Conservation (phyloP, 139 green algal genomes). For the Tetradesmus lagerheimii region DNA sequence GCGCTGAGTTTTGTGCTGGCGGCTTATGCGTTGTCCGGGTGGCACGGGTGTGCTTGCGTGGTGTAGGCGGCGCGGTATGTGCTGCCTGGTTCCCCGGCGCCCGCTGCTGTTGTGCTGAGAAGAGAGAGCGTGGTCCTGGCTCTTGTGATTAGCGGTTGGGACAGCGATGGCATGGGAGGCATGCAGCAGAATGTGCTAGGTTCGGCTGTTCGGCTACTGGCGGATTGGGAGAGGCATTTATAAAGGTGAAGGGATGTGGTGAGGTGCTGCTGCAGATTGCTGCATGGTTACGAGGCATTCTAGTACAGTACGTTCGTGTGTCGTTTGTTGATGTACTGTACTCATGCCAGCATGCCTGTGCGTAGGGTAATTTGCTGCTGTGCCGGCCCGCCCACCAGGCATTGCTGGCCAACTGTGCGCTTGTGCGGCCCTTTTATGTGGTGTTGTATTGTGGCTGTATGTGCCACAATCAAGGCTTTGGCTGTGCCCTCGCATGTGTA, state of each 20-base stretch:
- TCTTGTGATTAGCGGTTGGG: not conserved
- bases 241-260: not conserved
- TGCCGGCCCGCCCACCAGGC: too few species aligned
- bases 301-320: too few species aligned
- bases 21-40: not conserved
- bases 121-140: not conserved
- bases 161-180: not conserved
- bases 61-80: not conserved
- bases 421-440: not conserved
- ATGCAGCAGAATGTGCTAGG: not conserved
- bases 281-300: not conserved
- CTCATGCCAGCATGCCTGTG: not conserved
- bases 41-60: not conserved
- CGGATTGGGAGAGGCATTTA: not conserved
- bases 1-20: conserved; percentile 22
- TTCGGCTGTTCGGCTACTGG: too few species aligned
- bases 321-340: too few species aligned
- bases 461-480: too few species aligned
- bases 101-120: not conserved
- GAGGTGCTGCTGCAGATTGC: not conserved
- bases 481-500: too few species aligned
- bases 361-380: not conserved
- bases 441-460: not conserved
- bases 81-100: too few species aligned
- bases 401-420: not conserved